Base-by-base conservation (phyloP, 164 flowering plant genomes). In the Taxillus chinensis region DNA sequence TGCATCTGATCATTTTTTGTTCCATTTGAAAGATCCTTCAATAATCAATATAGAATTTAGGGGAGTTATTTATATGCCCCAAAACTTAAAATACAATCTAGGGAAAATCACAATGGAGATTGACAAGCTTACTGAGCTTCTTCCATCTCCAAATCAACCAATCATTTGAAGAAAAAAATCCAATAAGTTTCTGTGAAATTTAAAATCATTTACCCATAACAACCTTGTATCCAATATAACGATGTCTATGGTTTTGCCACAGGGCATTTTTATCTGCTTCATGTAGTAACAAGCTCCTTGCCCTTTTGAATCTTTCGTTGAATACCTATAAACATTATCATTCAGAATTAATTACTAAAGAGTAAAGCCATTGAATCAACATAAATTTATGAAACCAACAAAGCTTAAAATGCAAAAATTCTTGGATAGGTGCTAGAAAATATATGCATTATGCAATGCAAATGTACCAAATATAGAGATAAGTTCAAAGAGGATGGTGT, bases 271-370 rank as follows among this genome's bases (percentile, higher is more conserved):
- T 10, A 85, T 66, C 63, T 70, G 68, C 77, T 80, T 72, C 7
- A 57, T 59, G 63, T 82, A 79, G 62, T 74, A 73, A 40, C 49
- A 66, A 7, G 10, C 62, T 67, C 27, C 78, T 51, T 61, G 57
- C 39, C 64, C 68, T 60, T 68, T 64, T 6, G 71, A 74, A 64
- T 70, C 61, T 63, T 58, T 61, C 15, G 90, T 82, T 16, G 74
- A 64, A 74, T 80, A 83, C 95, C 95, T 87, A 68, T 62, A 75
- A 55, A 27, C 16, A 43, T n/a, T 49, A 55, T 8, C 15, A 58
- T 66, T 50, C 8, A 48, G 51, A 12, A 48, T 12, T 12, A 48
- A 11, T 48, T 11, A 12, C 51, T 5, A 2, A 52, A 16, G 27
- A 52, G n/a, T n/a, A n/a, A n/a, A n/a, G n/a, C n/a, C 5, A 52